Conservation (phyloP, 768 basidiomycete species). For the Mrakia blollopis region DNA sequence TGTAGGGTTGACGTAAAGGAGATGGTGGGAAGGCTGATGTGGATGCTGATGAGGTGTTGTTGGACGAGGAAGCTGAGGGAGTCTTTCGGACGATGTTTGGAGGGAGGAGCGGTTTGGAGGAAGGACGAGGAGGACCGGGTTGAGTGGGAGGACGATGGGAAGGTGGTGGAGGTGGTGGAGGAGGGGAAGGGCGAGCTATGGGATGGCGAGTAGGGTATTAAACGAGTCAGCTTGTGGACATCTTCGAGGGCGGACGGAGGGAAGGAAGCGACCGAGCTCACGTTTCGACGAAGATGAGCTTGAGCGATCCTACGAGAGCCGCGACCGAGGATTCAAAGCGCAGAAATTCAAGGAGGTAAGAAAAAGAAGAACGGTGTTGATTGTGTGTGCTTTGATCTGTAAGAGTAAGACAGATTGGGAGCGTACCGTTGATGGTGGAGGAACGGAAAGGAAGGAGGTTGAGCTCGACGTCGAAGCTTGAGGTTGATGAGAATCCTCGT, state of each 20-base stretch:
- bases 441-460: neutral
- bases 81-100: conserved; percentile 10
- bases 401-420: too few species aligned
- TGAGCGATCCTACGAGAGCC: neutral
- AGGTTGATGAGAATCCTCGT: neutral
- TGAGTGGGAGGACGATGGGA: neutral
- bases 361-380: neutral
- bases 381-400: neutral
- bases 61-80: neutral
- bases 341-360: neutral
- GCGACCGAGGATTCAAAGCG: neutral
- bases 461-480: neutral
- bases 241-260: neutral
- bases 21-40: neutral
- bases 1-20: neutral
- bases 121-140: neutral
- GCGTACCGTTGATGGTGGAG: neutral
- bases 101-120: neutral
- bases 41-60: neutral
- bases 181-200: neutral
- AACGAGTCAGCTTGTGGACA: neutral
- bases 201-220: neutral
- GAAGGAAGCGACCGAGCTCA: conserved; percentile 2
- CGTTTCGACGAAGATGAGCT: neutral
- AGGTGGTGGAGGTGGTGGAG: neutral